Percentiles rank a stretch among this genome's conserved stretches.
Conservation (phyloP, 1,284 basidiomycete genomes). For the Athelia psychrophila region DNA sequence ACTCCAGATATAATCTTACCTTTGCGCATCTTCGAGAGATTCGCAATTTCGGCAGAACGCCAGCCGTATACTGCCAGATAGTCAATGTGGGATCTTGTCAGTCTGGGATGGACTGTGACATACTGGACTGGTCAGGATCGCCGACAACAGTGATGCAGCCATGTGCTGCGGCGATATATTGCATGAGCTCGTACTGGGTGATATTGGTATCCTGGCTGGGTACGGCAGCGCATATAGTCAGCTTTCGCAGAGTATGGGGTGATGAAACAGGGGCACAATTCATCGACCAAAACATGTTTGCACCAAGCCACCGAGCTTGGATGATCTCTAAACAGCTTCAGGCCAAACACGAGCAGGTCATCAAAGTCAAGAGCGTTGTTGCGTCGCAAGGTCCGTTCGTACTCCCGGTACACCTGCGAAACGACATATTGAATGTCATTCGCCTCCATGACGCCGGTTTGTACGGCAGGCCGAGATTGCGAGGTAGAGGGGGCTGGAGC, state of each 20-base stretch:
- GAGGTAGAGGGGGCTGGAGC: background rate
- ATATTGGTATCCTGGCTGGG: constrained; percentile 85
- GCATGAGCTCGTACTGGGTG: constrained; percentile 85
- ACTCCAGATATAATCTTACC: constrained; percentile 35
- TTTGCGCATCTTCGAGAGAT: constrained; percentile 74
- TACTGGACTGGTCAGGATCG: constrained; percentile 91
- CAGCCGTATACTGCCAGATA: constrained; percentile 89
- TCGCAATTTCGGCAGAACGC: constrained; percentile 82
- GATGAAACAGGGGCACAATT: constrained; percentile 59
- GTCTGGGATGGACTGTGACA: constrained; percentile 13
- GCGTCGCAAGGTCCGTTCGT: constrained; percentile 60
- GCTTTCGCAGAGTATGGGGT: background rate
- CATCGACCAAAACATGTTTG: constrained; percentile 84
- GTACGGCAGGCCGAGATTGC: background rate
- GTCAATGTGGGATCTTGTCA: background rate
- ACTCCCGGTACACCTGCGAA: constrained; percentile 63
- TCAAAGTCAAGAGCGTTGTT: constrained; percentile 88
- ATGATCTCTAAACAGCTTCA: constrained; percentile 65
- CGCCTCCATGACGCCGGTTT: background rate
- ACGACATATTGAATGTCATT: constrained; percentile 37
- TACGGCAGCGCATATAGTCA: constrained; percentile 3
- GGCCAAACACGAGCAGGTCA: constrained; percentile 78
- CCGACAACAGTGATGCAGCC: constrained; percentile 82
- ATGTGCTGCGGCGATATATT: constrained; percentile 54
- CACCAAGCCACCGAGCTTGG: constrained; percentile 61